A percentile compares a stretch with the other conserved stretches of the same genome.
phyloP scores from a whole-genome alignment of 2,329 filamentous ascomycete genomes.

The Stagonosporopsis vannaccii region DNA sequence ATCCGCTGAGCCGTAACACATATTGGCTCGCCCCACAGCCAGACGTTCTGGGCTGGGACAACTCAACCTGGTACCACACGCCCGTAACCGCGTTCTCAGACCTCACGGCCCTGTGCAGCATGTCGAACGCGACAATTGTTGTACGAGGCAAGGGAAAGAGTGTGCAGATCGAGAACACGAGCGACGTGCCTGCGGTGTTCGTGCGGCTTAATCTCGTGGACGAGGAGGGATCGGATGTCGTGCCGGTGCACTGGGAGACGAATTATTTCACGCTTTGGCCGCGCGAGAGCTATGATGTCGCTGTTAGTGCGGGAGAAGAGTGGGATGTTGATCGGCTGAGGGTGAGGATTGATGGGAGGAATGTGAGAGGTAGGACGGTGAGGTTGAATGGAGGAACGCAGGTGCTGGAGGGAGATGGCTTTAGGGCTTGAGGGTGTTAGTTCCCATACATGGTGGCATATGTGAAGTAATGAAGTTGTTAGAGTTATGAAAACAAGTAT shows the following conservation, averaged over 20 bases:
- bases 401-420: constrained; percentile 4
- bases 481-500: background rate
- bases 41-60: constrained; percentile 63
- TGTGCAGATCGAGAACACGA: constrained; percentile 61
- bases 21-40: constrained; percentile 63
- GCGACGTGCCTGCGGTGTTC: constrained; percentile 64
- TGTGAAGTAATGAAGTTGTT: background rate
- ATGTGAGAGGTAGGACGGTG: constrained; percentile 20
- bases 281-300: constrained; percentile 50
- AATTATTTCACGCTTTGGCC: constrained; percentile 71
- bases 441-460: background rate
- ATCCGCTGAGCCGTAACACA: constrained; percentile 62
- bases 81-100: constrained; percentile 62
- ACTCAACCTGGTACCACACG: constrained; percentile 66
- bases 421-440: background rate
- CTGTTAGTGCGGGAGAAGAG: background rate
- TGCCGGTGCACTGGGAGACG: constrained; percentile 65
- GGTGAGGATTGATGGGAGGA: constrained; percentile 22
- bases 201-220: constrained; percentile 61
- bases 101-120: constrained; percentile 54
- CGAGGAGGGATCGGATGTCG: constrained; percentile 53
- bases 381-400: constrained; percentile 14
- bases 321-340: background rate
- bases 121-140: constrained; percentile 20
- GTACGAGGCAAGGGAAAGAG: constrained; percentile 22